Conservation (phyloP, 352 stramenopile species). For the Halophytophthora polymorphica region DNA sequence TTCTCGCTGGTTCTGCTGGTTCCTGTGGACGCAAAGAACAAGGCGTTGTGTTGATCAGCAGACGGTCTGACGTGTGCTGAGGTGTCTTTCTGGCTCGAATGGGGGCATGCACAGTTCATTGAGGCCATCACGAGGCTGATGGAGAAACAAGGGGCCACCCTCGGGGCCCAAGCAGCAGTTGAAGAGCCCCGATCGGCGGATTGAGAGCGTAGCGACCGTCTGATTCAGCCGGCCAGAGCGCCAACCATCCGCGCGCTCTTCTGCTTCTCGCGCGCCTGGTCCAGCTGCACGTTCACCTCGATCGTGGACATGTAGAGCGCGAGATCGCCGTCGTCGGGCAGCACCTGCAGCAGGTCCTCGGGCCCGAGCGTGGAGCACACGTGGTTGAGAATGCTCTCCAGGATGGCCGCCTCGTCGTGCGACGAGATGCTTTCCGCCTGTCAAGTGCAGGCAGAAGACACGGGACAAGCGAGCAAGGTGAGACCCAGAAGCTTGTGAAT, state of each 20-base stretch:
- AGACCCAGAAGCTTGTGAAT: slow-evolving; percentile 1
- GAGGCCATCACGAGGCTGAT: slow-evolving; percentile 63
- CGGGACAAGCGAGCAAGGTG: slow-evolving; percentile 1
- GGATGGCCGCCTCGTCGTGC: slow-evolving; percentile 36
- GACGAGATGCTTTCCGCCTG: slow-evolving; percentile 4
- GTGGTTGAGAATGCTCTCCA: slow-evolving; percentile 67
- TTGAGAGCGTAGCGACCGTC: slow-evolving; percentile 7
- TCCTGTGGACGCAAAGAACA: background rate
- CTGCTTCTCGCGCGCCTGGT: slow-evolving; percentile 35
- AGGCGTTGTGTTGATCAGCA: background rate
- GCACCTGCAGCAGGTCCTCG: slow-evolving; percentile 70
- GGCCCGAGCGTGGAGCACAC: slow-evolving; percentile 69
- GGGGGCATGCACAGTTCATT: slow-evolving; percentile 41
- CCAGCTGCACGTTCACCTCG: slow-evolving; percentile 55
- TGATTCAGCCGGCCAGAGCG: slow-evolving; percentile 14
- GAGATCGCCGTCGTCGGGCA: slow-evolving; percentile 76
- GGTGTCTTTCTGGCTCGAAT: slow-evolving; percentile 4
- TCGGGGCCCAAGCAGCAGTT: slow-evolving; percentile 19
- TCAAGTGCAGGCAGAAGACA: background rate
- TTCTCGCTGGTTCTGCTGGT: background rate
- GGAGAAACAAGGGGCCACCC: slow-evolving; percentile 42
- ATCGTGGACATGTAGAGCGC: slow-evolving; percentile 74
- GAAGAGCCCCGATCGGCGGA: slow-evolving; percentile 16
- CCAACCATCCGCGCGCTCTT: slow-evolving; percentile 15
- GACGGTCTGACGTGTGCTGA: slow-evolving; percentile 5